Evolutionary conservation across 495 filamentous ascomycete species (phyloP).

Genomic region (Hypoxylon crocopeplum): DNA sequence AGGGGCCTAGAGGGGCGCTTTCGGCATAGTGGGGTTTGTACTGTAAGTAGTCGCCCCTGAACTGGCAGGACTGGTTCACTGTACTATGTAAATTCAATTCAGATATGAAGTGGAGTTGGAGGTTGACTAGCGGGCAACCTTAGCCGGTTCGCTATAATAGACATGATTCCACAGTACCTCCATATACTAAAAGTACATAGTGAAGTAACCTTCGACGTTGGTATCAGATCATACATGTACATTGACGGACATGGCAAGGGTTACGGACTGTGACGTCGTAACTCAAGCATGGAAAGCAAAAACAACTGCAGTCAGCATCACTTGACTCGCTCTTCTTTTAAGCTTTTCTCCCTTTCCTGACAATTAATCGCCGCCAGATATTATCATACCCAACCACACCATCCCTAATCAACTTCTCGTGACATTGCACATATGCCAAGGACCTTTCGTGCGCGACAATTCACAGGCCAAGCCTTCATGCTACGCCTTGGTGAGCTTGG

Average conservation of each 20-base stretch:
- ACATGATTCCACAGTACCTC: not conserved
- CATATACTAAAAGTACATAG: not conserved
- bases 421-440: slow-evolving; percentile 39
- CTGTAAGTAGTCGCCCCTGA: no score
- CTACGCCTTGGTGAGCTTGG: slow-evolving; percentile 26
- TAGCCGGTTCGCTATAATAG: slow-evolving; percentile 16
- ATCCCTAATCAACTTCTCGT: slow-evolving; percentile 36
- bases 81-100: no score
- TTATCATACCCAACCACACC: slow-evolving; percentile 31
- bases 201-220: no score
- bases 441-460: slow-evolving; percentile 20
- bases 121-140: slow-evolving; percentile 9
- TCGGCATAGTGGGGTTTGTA: slow-evolving; percentile 38
- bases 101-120: no score
- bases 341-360: slow-evolving; percentile 24
- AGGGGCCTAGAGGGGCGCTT: slow-evolving; percentile 28
- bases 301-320: slow-evolving; percentile 28
- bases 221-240: not conserved
- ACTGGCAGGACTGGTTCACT: no score
- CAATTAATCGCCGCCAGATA: slow-evolving; percentile 14
- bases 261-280: slow-evolving; percentile 29
- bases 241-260: not conserved
- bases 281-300: slow-evolving; percentile 13
- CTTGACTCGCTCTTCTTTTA: slow-evolving; percentile 20
- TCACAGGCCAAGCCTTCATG: slow-evolving; percentile 29